Percentiles rank a stretch among this genome's conserved stretches.
These are phyloP conservation scores for Metarhizium anisopliae DNA, from an alignment of 2,329 filamentous ascomycete genomes.

Conservation along the genomic window DNA sequence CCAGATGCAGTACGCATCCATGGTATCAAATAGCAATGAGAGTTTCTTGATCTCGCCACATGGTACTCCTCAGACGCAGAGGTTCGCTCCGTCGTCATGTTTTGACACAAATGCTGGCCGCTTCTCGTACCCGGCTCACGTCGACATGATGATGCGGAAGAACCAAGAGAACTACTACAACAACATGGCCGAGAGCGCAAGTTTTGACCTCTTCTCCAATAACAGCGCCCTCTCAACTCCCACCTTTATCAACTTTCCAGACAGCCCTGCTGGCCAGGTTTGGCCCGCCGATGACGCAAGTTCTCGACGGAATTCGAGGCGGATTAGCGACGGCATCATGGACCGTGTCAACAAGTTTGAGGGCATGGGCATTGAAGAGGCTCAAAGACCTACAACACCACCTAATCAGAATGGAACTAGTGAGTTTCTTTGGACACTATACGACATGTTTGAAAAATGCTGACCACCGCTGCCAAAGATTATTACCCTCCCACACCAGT, in stretches of 20 bases:
- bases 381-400: slow-evolving; percentile 52
- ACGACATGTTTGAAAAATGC: slow-evolving; percentile 1
- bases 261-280: slow-evolving; percentile 34
- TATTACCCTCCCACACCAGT: slow-evolving; percentile 61
- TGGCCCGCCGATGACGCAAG: slow-evolving; percentile 40
- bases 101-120: slow-evolving; percentile 34
- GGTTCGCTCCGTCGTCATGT: slow-evolving; percentile 40
- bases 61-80: slow-evolving; percentile 44
- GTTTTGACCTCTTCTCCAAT: slow-evolving; percentile 41
- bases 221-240: slow-evolving; percentile 39
- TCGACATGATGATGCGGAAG: slow-evolving; percentile 38
- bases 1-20: slow-evolving; percentile 16
- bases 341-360: slow-evolving; percentile 53
- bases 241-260: slow-evolving; percentile 39
- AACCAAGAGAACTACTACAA: slow-evolving; percentile 33
- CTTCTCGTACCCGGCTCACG: slow-evolving; percentile 37
- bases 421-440: slow-evolving; percentile 29
- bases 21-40: slow-evolving; percentile 34
- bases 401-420: slow-evolving; percentile 49
- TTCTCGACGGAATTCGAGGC: slow-evolving; percentile 30
- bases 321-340: slow-evolving; percentile 53
- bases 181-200: slow-evolving; percentile 33
- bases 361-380: slow-evolving; percentile 34
- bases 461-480: slow-evolving; percentile 26
- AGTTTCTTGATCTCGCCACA: slow-evolving; percentile 49